Base-by-base conservation (phyloP, 805 yeast species). In the Saturnispora sekii region DNA sequence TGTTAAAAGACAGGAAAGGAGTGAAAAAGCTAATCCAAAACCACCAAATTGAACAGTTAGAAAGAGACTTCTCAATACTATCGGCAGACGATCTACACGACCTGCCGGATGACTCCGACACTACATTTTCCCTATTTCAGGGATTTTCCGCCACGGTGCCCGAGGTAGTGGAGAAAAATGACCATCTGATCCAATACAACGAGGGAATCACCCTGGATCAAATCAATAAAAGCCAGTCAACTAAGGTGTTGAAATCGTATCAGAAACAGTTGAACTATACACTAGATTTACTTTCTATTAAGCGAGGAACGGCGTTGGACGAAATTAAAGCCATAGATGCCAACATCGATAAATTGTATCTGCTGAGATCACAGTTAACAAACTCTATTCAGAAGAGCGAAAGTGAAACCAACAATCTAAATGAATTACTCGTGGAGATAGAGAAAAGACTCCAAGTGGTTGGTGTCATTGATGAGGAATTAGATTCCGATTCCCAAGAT, bases 321-420 rank as follows among this genome's bases (percentile, higher is more conserved):
- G 89, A 83, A 54, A 77, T 83, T 30, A 62, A 67, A 41, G 89
- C 79, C 44, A 66, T 83, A 32, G 90, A 83, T 57, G 57, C 56
- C 32, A 72, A 77, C 51, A 72, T 83, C 34, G 67, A 69, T 37
- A 70, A 68, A 51, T 55, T 82, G 36, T 73, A 76, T 46, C 51
- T 61, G 15, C 65, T 71, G 64, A 66, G 89, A 40, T 68, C 71
- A 44, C 53, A 69, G 11, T 74, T 79, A 29, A 77, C 81, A 54
- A 75, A 77, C 48, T 65, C 75, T 51, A 74, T 83, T 35, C 79
- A 81, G 2, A 63, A 63, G 29, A 68, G 78, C 44, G 90, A 83
- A 58, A 73, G 73, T 49, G 73, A 76, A 51, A 84, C 81, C 57
- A 59, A 72, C n/a, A 65, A 63, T 40, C 53, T 80, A 38, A 85